Percentiles rank a stretch among this genome's conserved stretches.
phyloP scores from a whole-genome alignment of 768 basidiomycete species.

The Imleria badia region DNA sequence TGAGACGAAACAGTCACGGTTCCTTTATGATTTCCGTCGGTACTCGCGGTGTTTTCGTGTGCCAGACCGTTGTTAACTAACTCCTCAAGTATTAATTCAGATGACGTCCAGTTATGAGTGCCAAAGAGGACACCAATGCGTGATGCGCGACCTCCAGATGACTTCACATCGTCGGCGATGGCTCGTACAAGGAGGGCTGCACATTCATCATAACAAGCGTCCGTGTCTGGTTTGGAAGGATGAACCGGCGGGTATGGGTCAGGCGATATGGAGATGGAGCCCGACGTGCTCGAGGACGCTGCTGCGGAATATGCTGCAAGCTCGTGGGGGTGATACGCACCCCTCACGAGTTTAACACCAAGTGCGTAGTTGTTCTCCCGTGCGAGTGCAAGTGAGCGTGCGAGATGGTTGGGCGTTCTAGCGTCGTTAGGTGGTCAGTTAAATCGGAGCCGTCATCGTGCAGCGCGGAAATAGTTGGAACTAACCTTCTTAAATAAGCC shows the following conservation, averaged over 20 bases:
- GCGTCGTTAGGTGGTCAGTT: not conserved
- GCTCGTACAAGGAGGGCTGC: conserved; percentile 53
- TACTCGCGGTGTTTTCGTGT: conserved; percentile 18
- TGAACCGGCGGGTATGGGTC: conserved; percentile 68
- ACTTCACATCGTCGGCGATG: conserved; percentile 51
- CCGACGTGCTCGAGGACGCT: conserved; percentile 19
- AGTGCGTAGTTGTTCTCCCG: conserved; percentile 65
- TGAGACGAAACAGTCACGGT: conserved; percentile 46
- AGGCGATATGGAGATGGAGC: conserved; percentile 49
- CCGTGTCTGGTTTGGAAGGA: conserved; percentile 66
- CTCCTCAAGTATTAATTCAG: conserved; percentile 57
- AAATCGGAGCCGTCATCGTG: not conserved
- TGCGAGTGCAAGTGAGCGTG: conserved; percentile 64
- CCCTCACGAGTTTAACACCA: conserved; percentile 90
- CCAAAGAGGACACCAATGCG: conserved; percentile 74
- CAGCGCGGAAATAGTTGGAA: not conserved
- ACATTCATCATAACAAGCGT: conserved; percentile 68
- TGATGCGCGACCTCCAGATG: conserved; percentile 11
- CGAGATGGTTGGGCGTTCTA: conserved; percentile 71
- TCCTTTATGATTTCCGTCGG: conserved; percentile 19
- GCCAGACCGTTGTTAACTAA: conserved; percentile 55
- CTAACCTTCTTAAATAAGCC: conserved; percentile 77
- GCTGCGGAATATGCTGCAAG: conserved; percentile 39
- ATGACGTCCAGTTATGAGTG: conserved; percentile 81
- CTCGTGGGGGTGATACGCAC: conserved; percentile 87